phyloP scores from a whole-genome alignment of 31 red algal species.

The Bonnemaisonia californica region DNA sequence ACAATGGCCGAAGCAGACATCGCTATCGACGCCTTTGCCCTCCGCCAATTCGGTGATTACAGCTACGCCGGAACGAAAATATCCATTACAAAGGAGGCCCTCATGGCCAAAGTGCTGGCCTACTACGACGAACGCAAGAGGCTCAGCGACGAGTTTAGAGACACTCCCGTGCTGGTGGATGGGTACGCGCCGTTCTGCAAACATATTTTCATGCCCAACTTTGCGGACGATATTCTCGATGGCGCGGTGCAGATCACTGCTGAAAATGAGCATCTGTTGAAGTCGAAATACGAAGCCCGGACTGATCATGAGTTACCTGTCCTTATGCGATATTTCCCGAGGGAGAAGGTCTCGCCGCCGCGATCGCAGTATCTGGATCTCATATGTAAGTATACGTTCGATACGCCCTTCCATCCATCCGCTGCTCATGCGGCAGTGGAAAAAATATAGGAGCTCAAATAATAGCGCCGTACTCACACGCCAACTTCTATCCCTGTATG shows the following conservation, averaged over 20 bases:
- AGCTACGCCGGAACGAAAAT: constrained; percentile 84
- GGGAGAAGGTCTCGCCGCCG: constrained; percentile 32
- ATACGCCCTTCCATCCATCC: too few relatives aligned
- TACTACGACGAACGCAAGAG: constrained; percentile 61
- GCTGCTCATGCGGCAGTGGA: too few relatives aligned
- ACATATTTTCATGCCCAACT: constrained; percentile 87
- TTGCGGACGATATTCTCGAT: constrained; percentile 43
- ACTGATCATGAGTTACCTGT: constrained; percentile 85
- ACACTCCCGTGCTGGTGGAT: constrained; percentile 71
- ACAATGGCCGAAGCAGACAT: constrained; percentile 36
- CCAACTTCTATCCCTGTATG: too few relatives aligned
- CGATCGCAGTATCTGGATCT: constrained; percentile 84
- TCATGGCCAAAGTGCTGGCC: constrained; percentile 64
- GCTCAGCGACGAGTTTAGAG: constrained; percentile 48
- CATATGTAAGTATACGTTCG: constrained; percentile 71
- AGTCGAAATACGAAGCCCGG: constrained; percentile 79
- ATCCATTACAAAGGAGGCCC: constrained; percentile 45
- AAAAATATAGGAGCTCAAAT: too few relatives aligned
- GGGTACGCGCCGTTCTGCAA: constrained; percentile 97
- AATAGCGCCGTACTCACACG: too few relatives aligned
- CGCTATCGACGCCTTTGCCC: constrained; percentile 64
- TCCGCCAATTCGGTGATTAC: constrained; percentile 79
- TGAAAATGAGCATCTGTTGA: constrained; percentile 72
- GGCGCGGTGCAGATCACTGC: constrained; percentile 67
- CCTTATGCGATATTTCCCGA: constrained; percentile 80